Percentiles rank a stretch among this genome's conserved stretches.
Evolutionary conservation across 352 stramenopile genomes (phyloP).

Genomic region (Discostella stelligera): DNA sequence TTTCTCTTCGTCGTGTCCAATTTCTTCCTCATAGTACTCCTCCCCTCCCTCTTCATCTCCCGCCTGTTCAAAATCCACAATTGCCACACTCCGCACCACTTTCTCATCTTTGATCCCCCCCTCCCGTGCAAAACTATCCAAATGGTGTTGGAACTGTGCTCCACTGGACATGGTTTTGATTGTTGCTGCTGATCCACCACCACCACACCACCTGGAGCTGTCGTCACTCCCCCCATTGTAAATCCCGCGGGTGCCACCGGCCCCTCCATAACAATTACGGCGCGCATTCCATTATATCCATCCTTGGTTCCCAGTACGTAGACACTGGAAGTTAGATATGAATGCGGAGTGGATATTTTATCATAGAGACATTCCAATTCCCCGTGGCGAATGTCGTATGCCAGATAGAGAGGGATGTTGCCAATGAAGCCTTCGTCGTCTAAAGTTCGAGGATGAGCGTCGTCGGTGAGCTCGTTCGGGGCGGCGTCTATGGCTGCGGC

Average conservation of each 20-base stretch:
- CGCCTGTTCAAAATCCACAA: constrained; percentile 63
- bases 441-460: background rate
- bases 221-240: background rate
- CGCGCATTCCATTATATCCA: constrained; percentile 35
- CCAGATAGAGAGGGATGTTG: background rate
- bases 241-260: background rate
- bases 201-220: too few relatives aligned
- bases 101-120: constrained; percentile 17
- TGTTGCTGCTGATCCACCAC: constrained; percentile 9
- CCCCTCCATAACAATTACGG: background rate
- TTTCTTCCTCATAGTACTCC: constrained; percentile 19
- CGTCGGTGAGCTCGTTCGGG: background rate
- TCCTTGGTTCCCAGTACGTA: constrained; percentile 60
- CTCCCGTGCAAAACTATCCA: constrained; percentile 20
- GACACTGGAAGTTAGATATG: constrained; percentile 55
- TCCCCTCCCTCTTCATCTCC: constrained; percentile 24
- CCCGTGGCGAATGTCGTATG: constrained; percentile 27
- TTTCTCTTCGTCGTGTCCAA: background rate
- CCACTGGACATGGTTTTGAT: constrained; percentile 9
- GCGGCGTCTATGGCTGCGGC: too few relatives aligned
- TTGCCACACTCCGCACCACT: constrained; percentile 28
- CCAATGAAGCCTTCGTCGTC: background rate
- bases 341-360: constrained; percentile 22
- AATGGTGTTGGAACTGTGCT: constrained; percentile 18
- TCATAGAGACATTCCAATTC: constrained; percentile 43